phyloP scores from a whole-genome alignment of 768 basidiomycete species.

The Thelephora ganbajun region DNA sequence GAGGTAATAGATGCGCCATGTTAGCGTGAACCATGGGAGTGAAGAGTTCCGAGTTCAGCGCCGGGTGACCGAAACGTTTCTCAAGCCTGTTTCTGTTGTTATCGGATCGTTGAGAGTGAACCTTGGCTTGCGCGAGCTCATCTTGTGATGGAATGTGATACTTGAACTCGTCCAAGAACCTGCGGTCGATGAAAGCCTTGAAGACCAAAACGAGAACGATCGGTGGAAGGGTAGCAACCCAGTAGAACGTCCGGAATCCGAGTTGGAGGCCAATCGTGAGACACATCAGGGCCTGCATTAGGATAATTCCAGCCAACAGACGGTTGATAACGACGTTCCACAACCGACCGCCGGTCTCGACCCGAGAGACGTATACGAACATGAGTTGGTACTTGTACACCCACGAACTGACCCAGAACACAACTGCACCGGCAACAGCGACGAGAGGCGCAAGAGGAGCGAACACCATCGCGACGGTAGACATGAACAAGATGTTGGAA shows the following conservation, averaged over 20 bases:
- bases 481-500: constrained; percentile 70
- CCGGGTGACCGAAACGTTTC: constrained; percentile 92
- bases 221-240: constrained; percentile 79
- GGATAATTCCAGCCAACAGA: constrained; percentile 55
- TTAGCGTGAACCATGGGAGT: constrained; percentile 80
- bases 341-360: constrained; percentile 87
- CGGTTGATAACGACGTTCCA: constrained; percentile 95
- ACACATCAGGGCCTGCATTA: constrained; percentile 83
- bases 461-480: constrained; percentile 86
- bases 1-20: constrained; percentile 64
- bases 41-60: constrained; percentile 74
- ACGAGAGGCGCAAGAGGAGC: constrained; percentile 92
- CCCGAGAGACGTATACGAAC: constrained; percentile 81
- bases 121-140: constrained; percentile 60
- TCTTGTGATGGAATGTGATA: constrained; percentile 76
- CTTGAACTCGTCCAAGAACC: constrained; percentile 53
- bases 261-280: constrained; percentile 83
- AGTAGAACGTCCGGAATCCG: constrained; percentile 53
- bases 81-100: constrained; percentile 58
- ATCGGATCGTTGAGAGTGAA: constrained; percentile 71
- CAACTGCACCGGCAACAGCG: constrained; percentile 62
- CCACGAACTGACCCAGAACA: constrained; percentile 79
- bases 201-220: constrained; percentile 65
- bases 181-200: constrained; percentile 71
- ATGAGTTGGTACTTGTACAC: constrained; percentile 96